A percentile compares a stretch with the other conserved stretches of the same genome.
Evolutionary conservation across 345 rosid genomes (phyloP).

Genomic region (Crucihimalaya himalaica): DNA sequence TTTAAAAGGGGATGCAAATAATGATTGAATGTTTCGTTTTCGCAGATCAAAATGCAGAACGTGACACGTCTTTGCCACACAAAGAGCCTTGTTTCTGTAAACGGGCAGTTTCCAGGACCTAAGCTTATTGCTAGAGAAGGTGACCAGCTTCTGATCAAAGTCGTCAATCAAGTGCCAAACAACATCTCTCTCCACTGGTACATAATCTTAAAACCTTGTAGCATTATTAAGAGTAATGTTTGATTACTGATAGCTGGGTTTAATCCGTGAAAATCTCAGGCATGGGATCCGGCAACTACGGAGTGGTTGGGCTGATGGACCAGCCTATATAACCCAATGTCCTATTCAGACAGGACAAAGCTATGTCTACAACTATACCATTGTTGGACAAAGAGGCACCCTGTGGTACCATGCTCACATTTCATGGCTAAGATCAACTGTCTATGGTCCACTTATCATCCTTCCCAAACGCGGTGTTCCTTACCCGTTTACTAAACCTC

Average conservation of each 20-base stretch:
- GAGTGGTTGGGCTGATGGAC: constrained; percentile 89
- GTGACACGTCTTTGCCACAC: constrained; percentile 69
- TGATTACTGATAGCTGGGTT: constrained; percentile 23
- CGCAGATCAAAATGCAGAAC: constrained; percentile 59
- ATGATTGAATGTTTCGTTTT: constrained; percentile 6
- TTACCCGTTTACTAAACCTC: constrained; percentile 74
- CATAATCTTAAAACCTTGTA: not conserved
- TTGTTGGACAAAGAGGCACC: constrained; percentile 77
- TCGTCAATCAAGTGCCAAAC: constrained; percentile 65
- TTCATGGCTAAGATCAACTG: constrained; percentile 74
- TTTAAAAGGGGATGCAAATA: not conserved
- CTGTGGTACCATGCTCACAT: constrained; percentile 75
- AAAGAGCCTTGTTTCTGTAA: constrained; percentile 73
- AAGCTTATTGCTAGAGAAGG: constrained; percentile 72
- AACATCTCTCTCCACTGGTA: constrained; percentile 78
- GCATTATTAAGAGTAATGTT: not conserved
- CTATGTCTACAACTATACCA: constrained; percentile 71
- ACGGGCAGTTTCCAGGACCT: constrained; percentile 74
- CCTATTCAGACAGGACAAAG: constrained; percentile 69
- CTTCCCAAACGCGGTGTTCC: constrained; percentile 65
- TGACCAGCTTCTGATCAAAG: constrained; percentile 63
- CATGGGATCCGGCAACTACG: constrained; percentile 68
- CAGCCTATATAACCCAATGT: constrained; percentile 72
- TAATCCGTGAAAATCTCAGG: constrained; percentile 44
- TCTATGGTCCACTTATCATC: constrained; percentile 71